Conservation (phyloP, 306 rosid species). For the Glycine soja region DNA sequence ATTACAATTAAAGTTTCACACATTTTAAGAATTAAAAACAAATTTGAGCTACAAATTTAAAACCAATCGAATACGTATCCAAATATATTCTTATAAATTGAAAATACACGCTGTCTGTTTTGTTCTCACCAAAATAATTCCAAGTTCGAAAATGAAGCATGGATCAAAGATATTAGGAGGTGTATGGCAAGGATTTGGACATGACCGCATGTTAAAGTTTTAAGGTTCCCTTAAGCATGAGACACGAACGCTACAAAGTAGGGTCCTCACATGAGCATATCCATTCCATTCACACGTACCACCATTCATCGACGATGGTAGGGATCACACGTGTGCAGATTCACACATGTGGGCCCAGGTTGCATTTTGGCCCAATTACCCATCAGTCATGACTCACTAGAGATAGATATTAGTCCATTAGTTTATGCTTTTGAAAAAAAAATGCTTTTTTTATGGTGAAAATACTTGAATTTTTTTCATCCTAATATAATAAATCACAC, state of each 20-base stretch:
- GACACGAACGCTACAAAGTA: slow-evolving; percentile 44
- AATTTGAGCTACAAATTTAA: no score
- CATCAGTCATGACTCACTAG: not conserved
- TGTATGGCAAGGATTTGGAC: not conserved
- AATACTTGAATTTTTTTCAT: not conserved
- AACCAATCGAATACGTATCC: no score
- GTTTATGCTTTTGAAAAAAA: not conserved
- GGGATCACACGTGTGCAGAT: slow-evolving; percentile 51
- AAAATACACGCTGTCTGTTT: no score
- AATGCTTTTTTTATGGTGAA: not conserved
- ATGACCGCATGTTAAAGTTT: not conserved
- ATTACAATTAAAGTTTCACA: no score
- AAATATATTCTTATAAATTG: no score
- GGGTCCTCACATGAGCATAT: slow-evolving; percentile 50
- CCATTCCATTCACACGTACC: slow-evolving; percentile 13
- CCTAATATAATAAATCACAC: no score
- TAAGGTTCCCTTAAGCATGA: slow-evolving; percentile 23
- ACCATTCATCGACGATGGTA: not conserved
- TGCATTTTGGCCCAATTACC: slow-evolving; percentile 14
- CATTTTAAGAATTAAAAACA: not conserved
- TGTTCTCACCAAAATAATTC: no score
- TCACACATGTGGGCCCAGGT: slow-evolving; percentile 45
- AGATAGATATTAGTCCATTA: slow-evolving; percentile 35
- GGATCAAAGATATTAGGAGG: not conserved
- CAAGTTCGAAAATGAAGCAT: no score